Evolutionary conservation across 2,329 filamentous ascomycete genomes (phyloP), one percentile per base, ranked within the genome.

Genomic region (Knufia petricola): DNA sequence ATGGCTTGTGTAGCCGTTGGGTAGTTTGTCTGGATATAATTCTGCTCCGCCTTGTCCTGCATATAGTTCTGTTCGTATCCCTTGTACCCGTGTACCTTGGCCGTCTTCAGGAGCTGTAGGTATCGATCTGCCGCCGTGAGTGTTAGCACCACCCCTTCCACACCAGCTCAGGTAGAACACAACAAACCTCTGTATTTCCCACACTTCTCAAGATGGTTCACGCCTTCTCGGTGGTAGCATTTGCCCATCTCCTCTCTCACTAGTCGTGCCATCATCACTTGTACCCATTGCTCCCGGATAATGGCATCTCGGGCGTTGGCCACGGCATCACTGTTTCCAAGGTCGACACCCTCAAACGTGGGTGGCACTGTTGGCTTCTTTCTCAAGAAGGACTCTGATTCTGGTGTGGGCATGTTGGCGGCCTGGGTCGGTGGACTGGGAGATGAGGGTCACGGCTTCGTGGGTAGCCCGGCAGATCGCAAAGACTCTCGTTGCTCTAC

Each of bases 181-280:
- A 12, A 47, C 74, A 62, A 64, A 82, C 79, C 79, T 75, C 79
- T 73, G 67, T 82, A 66, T 61, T 73, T 71, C 57, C 77, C 79
- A 62, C 79, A 83, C 66, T 82, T 82, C 72, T 82, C 78, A 59
- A 83, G 64, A 64, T 83, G 79, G 61, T 82, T 82, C 47, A 81
- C 77, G 7, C 79, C 79, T 66, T 83, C 78, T 20, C 56, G 53
- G 56, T 71, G 68, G 66, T 83, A 83, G 67, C 79, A 83, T 68
- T 81, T 82, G 57, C 76, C 76, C 73, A 83, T 70, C 68, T 83
- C 79, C 63, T 83, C 77, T 38, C 78, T 67, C 43, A 83, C 78
- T 51, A 83, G 65, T 53, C 79, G 68, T 49, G 78, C 75, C 79
- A 83, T 83, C 79, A 83, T 83, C 63, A 73, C 76, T 67, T 74